Percentiles rank a stretch among this genome's conserved stretches.
Conservation (phyloP, 495 filamentous ascomycete species). For the Penicillium soppii region DNA sequence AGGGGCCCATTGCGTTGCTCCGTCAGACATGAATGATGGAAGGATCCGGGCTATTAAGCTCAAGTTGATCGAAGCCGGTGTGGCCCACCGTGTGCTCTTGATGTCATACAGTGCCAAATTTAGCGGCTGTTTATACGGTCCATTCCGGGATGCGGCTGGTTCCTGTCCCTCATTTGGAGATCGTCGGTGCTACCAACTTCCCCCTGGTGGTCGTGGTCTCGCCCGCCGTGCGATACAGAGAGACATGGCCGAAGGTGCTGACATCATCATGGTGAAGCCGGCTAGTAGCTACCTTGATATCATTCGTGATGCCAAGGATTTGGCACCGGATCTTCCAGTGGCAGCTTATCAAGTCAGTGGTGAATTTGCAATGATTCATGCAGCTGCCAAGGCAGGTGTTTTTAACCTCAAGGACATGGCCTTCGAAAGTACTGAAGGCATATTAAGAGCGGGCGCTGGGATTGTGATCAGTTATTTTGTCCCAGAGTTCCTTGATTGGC, state of each 20-base stretch:
- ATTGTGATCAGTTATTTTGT: slow-evolving; percentile 94
- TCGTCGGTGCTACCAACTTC: slow-evolving; percentile 93
- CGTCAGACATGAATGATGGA: slow-evolving; percentile 98
- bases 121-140: slow-evolving; percentile 92
- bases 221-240: slow-evolving; percentile 87
- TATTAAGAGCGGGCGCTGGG: slow-evolving; percentile 85
- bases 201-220: slow-evolving; percentile 87
- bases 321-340: slow-evolving; percentile 84
- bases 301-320: slow-evolving; percentile 91
- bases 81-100: slow-evolving; percentile 83
- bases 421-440: slow-evolving; percentile 89
- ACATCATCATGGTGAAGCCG: slow-evolving; percentile 99
- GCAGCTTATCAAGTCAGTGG: slow-evolving; percentile 96
- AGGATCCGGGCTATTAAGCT: slow-evolving; percentile 95
- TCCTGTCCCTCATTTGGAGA: slow-evolving; percentile 92
- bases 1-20: slow-evolving; percentile 94
- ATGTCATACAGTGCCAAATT: slow-evolving; percentile 99
- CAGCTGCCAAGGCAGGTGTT: slow-evolving; percentile 92
- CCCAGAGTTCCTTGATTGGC: slow-evolving; percentile 90
- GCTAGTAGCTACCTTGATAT: slow-evolving; percentile 93
- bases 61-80: slow-evolving; percentile 86
- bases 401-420: slow-evolving; percentile 96
- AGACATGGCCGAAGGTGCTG: slow-evolving; percentile 90
- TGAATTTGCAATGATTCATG: slow-evolving; percentile 98
- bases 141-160: slow-evolving; percentile 94